Conservation (phyloP, 371 early-diverging fungal genomes). For the Actinomortierella wolfii region DNA sequence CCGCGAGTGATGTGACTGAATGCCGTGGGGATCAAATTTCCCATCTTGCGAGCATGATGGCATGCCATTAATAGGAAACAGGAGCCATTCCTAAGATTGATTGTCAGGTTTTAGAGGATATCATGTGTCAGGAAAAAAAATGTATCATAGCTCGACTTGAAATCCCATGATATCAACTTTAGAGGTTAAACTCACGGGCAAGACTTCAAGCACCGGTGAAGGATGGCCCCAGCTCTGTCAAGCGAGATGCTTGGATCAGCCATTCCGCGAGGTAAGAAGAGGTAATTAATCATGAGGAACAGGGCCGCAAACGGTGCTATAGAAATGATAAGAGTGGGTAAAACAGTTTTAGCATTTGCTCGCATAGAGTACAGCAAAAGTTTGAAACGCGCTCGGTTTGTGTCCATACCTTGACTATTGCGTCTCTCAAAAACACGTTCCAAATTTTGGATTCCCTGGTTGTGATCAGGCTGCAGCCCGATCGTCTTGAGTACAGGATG, state of each 20-base stretch:
- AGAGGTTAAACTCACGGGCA: constrained; percentile 48
- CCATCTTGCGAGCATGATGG: constrained; percentile 46
- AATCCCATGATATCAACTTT: not conserved
- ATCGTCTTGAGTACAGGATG: constrained; percentile 43
- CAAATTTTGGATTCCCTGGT: constrained; percentile 39
- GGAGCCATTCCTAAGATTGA: constrained; percentile 37
- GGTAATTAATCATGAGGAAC: constrained; percentile 42
- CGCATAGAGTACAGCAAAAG: too few relatives aligned
- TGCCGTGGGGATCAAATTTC: constrained; percentile 41
- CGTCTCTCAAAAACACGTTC: constrained; percentile 32
- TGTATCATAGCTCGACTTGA: not conserved
- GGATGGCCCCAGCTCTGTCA: constrained; percentile 38
- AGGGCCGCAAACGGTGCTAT: constrained; percentile 47
- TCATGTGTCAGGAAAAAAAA: not conserved
- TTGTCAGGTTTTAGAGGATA: not conserved
- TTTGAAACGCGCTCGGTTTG: too few relatives aligned
- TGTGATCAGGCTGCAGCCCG: constrained; percentile 44
- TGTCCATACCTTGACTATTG: constrained; percentile 41
- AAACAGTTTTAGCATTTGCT: too few relatives aligned
- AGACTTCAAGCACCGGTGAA: constrained; percentile 27
- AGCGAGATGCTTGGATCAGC: constrained; percentile 35
- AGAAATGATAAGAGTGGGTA: too few relatives aligned
- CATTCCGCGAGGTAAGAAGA: constrained; percentile 48
- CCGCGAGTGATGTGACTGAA: constrained; percentile 46
- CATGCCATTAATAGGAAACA: constrained; percentile 48